phyloP scores from a whole-genome alignment of 1,284 basidiomycete species.

The Cutaneotrichosporon cavernicola region DNA sequence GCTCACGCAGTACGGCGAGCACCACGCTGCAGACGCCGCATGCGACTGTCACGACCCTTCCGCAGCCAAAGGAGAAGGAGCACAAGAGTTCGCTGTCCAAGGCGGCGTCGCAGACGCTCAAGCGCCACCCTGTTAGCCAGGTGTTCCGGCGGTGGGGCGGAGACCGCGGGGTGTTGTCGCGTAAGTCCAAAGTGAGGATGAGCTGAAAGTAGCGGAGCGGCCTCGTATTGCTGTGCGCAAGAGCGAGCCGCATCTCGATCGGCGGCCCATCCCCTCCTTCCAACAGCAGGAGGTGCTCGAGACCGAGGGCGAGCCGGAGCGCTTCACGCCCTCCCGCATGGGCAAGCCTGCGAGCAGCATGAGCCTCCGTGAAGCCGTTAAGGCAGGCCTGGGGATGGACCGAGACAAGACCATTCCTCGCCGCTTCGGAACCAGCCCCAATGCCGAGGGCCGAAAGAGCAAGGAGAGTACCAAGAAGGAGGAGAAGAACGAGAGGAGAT shows the following conservation, averaged over 20 bases:
- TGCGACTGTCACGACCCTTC: neutral
- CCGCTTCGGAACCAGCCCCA: neutral
- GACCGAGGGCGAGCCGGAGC: neutral
- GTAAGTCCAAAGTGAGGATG: neutral
- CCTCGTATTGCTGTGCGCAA: slow-evolving; percentile 30
- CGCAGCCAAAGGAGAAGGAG: slow-evolving; percentile 2
- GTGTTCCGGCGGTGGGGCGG: slow-evolving; percentile 15
- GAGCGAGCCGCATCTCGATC: slow-evolving; percentile 40
- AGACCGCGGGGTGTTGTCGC: neutral
- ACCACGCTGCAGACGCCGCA: neutral
- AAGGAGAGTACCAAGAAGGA: neutral
- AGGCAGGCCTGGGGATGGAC: slow-evolving; percentile 29
- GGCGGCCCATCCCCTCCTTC: neutral
- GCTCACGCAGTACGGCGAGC: neutral
- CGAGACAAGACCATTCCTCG: slow-evolving; percentile 11
- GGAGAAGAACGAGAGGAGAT: slow-evolving; percentile 9
- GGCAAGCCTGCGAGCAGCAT: slow-evolving; percentile 23
- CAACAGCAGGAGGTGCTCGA: neutral
- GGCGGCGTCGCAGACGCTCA: slow-evolving; percentile 10
- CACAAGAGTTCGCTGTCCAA: slow-evolving; percentile 1
- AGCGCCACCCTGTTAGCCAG: slow-evolving; percentile 31
- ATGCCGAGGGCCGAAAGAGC: neutral
- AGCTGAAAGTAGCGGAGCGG: slow-evolving; percentile 13
- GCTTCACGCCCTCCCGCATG: neutral
- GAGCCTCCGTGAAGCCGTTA: slow-evolving; percentile 40